Evolutionary conservation across 495 filamentous ascomycete species (phyloP), one percentile per base, ranked within the genome.

Genomic region (Podospora fimiseda): DNA sequence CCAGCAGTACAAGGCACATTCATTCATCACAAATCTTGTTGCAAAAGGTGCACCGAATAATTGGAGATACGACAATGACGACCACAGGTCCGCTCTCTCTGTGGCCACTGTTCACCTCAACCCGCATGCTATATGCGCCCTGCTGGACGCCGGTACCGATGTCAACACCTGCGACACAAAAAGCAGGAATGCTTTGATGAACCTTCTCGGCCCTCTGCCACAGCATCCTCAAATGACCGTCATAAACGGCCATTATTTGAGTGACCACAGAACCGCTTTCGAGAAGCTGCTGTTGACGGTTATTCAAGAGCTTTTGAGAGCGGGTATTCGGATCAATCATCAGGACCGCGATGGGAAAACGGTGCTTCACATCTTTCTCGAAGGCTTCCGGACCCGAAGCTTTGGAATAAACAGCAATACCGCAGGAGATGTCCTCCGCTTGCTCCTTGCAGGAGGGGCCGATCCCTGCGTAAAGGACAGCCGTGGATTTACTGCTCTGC

Each of bases 391-490:
- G 7, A 5, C 2, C 21, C 4, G 44, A 6, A 2, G 18, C 13
- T 38, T 22, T 14, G 19, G 30, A 19, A 2, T 24, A n/a, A 1
- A 41, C 41, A 14, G 18, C 30, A 15, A 9, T 9, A 15, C 37
- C 7, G 38, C 3, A 6, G 27, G 8, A 19, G 36, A 42, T 37
- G 16, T 51, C 9, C 1, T 43, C 33, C 38, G 48, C n/a, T 20
- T 51, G 7, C 15, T 51, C 9, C 48, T 51, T 11, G 11, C 48
- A 9, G 42, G 9, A 15, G 48, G 48, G 20, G 48, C 37, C 13
- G 48, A 51, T 20, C 48, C 38, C 19, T 51, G 15, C 2, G 23
- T 43, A 13, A 13, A 8, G 1, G 16, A 51, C 16, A 19, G 1
- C 1, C 1, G 19, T 0, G 20, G 20, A 1, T 3, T 0, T 6